Conservation (phyloP, 257 asterid genomes). For the Fraxinus anomala region DNA sequence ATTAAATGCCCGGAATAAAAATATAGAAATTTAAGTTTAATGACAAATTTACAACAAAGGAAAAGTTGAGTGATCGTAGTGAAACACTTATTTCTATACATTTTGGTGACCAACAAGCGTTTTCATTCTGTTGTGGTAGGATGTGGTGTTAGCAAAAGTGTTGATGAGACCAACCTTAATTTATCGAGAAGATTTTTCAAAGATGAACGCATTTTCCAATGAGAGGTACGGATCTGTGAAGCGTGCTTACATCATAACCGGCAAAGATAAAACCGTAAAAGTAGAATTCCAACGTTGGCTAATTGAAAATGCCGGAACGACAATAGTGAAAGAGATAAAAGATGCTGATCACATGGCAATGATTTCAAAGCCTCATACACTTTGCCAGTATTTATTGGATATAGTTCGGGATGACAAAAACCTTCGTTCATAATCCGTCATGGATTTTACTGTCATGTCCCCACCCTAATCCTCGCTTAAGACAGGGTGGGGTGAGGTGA, state of each 20-base stretch:
- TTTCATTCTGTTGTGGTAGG: slow-evolving; percentile 34
- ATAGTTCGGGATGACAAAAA: slow-evolving; percentile 20
- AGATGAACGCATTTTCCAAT: slow-evolving; percentile 33
- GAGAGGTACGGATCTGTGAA: slow-evolving; percentile 51
- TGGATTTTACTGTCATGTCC: no score
- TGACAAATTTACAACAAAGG: no score
- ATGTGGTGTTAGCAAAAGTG: slow-evolving; percentile 42
- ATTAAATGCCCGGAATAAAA: no score
- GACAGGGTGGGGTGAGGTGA: no score
- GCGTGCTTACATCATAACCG: slow-evolving; percentile 41
- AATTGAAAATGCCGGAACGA: slow-evolving; percentile 39
- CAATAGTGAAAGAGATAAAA: slow-evolving; percentile 38
- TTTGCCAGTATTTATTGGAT: slow-evolving; percentile 41
- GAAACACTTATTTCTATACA: no score
- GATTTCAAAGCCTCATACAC: slow-evolving; percentile 39
- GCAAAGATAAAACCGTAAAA: slow-evolving; percentile 36
- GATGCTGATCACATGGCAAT: slow-evolving; percentile 58
- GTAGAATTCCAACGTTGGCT: slow-evolving; percentile 50
- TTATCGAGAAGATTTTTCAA: slow-evolving; percentile 42
- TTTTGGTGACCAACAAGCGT: neutral
- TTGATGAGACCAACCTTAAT: slow-evolving; percentile 46
- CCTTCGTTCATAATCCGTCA: no score
- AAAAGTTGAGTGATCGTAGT: no score
- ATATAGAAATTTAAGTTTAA: no score
- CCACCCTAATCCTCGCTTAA: no score